Conservation (phyloP, 148 eudicot genomes). For the Mesembryanthemum crystallinum region DNA sequence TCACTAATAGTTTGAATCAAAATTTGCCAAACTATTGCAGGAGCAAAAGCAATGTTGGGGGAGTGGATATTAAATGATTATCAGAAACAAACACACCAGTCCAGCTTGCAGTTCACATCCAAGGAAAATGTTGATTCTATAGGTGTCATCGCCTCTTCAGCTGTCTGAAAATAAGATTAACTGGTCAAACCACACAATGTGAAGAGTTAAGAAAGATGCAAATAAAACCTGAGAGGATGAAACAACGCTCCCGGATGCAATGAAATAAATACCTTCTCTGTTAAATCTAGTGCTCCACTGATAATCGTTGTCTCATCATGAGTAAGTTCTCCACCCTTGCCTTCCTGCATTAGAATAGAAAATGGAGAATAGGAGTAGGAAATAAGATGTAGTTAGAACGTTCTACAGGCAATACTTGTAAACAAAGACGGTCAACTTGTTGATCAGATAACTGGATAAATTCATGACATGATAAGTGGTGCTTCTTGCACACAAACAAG, state of each 20-base stretch:
- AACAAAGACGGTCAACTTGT: not conserved
- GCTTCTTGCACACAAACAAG: not conserved
- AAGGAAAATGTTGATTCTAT: conserved; percentile 95
- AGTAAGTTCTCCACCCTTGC: conserved; percentile 51
- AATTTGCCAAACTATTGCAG: not conserved
- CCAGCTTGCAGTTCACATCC: conserved; percentile 85
- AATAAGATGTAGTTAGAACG: not conserved
- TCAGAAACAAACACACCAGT: conserved; percentile 58
- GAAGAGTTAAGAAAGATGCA: not conserved
- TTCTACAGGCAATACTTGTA: not conserved
- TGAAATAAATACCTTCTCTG: conserved; percentile 39
- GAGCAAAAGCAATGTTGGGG: not conserved
- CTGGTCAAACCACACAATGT: not conserved
- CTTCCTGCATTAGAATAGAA: conserved; percentile 34
- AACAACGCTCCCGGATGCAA: not conserved
- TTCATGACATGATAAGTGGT: not conserved
- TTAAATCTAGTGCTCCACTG: conserved; percentile 49
- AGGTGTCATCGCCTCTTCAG: conserved; percentile 98
- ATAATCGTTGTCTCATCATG: conserved; percentile 51
- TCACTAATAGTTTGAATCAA: not conserved
- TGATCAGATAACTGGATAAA: not conserved
- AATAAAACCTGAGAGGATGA: not conserved
- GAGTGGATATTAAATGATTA: not conserved
- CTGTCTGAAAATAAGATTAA: conserved; percentile 51
- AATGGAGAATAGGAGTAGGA: not conserved